These are phyloP conservation scores for Hansfordia pulvinata DNA, from an alignment of 2,329 filamentous ascomycete species.

Conservation along the genomic window DNA sequence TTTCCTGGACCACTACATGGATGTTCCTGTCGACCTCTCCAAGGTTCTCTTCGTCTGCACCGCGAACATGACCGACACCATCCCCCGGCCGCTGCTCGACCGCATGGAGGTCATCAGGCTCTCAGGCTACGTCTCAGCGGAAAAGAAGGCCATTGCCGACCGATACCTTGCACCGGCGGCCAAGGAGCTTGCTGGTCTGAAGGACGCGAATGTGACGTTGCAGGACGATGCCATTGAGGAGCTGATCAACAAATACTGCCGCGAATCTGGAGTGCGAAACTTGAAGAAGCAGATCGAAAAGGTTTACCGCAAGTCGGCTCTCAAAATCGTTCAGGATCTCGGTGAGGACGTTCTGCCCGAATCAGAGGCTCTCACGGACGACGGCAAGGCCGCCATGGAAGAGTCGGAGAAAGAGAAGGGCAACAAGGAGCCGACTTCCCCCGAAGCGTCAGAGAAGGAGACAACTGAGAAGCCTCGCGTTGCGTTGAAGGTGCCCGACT, in stretches of 20 bases:
- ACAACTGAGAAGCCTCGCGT: slow-evolving; percentile 59
- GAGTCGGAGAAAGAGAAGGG: slow-evolving; percentile 55
- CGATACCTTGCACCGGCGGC: slow-evolving; percentile 84
- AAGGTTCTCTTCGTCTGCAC: slow-evolving; percentile 98
- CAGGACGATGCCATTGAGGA: slow-evolving; percentile 83
- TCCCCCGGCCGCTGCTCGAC: slow-evolving; percentile 83
- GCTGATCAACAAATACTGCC: slow-evolving; percentile 96
- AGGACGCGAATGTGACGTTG: slow-evolving; percentile 81
- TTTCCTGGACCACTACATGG: slow-evolving; percentile 97
- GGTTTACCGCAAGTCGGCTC: slow-evolving; percentile 89
- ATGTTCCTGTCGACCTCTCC: slow-evolving; percentile 91
- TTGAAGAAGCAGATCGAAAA: slow-evolving; percentile 99
- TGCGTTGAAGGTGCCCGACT: slow-evolving; percentile 71
- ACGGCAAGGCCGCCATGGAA: slow-evolving; percentile 66
- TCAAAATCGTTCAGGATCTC: slow-evolving; percentile 93
- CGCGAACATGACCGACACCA: slow-evolving; percentile 97
- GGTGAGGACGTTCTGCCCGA: slow-evolving; percentile 76
- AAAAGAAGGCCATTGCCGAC: slow-evolving; percentile 98
- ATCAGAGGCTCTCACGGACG: slow-evolving; percentile 68
- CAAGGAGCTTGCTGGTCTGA: slow-evolving; percentile 84
- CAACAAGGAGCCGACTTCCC: slow-evolving; percentile 12
- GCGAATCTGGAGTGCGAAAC: slow-evolving; percentile 92
- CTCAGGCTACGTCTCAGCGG: slow-evolving; percentile 91
- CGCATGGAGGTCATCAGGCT: slow-evolving; percentile 97
- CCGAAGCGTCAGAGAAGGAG: slow-evolving; percentile 40